These are phyloP conservation scores for Dendrobium nobile DNA, from an alignment of 106 monocot species.

Conservation along the genomic window DNA sequence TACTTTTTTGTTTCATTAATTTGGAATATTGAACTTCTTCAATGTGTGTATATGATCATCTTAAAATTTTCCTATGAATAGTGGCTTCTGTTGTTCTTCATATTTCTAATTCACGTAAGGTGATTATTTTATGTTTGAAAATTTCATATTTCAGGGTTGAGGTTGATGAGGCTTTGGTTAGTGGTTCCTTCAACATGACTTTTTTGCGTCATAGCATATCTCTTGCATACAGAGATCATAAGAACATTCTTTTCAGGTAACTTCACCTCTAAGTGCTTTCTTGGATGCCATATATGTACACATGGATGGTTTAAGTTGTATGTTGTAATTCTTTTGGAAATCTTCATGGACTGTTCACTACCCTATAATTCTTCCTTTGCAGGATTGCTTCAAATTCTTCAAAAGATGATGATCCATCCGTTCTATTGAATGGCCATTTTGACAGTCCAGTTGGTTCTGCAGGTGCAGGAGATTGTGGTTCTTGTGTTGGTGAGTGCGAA, in stretches of 20 bases:
- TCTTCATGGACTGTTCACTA: neutral
- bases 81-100: neutral
- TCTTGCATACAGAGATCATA: conserved; percentile 79
- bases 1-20: neutral
- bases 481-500: conserved; percentile 86
- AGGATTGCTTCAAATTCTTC: conserved; percentile 82
- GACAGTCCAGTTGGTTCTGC: conserved; percentile 95
- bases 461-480: conserved; percentile 97
- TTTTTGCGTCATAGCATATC: conserved; percentile 85
- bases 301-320: neutral
- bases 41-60: neutral
- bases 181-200: conserved; percentile 90
- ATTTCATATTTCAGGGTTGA: conserved; percentile 54
- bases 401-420: conserved; percentile 49
- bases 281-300: neutral
- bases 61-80: neutral
- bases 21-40: neutral
- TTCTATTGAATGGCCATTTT: conserved; percentile 95
- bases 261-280: neutral
- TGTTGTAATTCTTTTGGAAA: neutral
- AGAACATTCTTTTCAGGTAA: conserved; percentile 83
- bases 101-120: neutral
- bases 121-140: neutral
- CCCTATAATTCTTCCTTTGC: conserved; percentile 3
- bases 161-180: conserved; percentile 72